phyloP scores from a whole-genome alignment of 305 asterid genomes.

The Petunia hybrid region DNA sequence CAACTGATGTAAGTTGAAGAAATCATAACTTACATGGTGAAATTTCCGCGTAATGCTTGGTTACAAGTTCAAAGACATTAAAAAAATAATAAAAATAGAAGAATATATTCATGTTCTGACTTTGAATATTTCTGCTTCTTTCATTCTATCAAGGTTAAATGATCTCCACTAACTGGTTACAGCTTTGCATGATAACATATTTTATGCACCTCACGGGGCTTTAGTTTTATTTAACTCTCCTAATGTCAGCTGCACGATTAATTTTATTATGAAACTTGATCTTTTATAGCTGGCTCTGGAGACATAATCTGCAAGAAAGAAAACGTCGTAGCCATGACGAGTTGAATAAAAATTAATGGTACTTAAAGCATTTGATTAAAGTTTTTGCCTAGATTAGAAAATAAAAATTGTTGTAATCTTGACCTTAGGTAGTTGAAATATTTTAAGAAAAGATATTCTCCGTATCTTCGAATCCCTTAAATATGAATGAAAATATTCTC shows the following conservation, averaged over 20 bases:
- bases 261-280: background rate
- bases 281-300: background rate
- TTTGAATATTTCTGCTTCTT: constrained; percentile 1
- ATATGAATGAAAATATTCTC: no score
- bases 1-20: background rate
- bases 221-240: background rate
- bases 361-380: background rate
- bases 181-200: constrained; percentile 19
- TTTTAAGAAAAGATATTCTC: background rate
- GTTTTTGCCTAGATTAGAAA: background rate
- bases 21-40: background rate
- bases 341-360: background rate
- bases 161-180: constrained; percentile 18
- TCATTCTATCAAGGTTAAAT: background rate
- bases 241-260: constrained; percentile 4
- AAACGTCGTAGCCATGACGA: background rate
- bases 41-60: background rate
- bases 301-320: background rate
- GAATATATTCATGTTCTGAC: background rate
- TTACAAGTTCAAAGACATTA: background rate
- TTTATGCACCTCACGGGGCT: background rate
- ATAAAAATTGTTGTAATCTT: background rate
- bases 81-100: background rate
- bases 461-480: background rate
- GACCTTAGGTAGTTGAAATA: background rate